Base-by-base conservation (phyloP, 208 protist genomes). In the Phytomonas serpens region DNA sequence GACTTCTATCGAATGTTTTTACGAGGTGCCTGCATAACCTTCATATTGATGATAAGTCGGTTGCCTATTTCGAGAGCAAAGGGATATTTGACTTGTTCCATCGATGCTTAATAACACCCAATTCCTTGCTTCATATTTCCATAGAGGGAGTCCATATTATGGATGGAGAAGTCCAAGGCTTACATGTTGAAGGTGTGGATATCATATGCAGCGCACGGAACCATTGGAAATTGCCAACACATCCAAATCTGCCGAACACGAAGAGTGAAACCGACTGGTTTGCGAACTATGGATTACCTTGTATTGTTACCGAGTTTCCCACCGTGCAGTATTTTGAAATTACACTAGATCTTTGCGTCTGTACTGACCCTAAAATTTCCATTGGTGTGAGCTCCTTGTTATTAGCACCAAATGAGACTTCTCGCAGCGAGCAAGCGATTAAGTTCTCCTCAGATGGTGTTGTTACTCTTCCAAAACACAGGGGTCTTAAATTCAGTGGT, bases 241-340 rank as follows among this genome's bases (percentile, higher is more conserved):
- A 66, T 13, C 13, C 52, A 16, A 36, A 19, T 37, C 31, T 61
- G 63, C 61, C 9, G 19, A 19, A 51, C 33, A 4, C 33, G 51
- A 63, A 71, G 33, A 42, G 51, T 31, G 83, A 93, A 52, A 72
- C 69, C 14, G 88, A 93, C 69, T 74, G 68, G 47, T 93, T 87
- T 79, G 77, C 85, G 27, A 89, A 87, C 74, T 83, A 87, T 72
- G 80, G 84, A 30, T 79, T 90, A 51, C 78, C 84, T 13, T 87
- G 78, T 71, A 77, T 96, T 42, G 80, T 94, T 30, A 81, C 79
- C 38, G 86, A 92, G 64, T 80, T 88, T 40, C 88, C 88, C 4
- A 88, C 94, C 30, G 89, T 89, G 77, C 81, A 91, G 42, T 94
- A 94, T 77, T 97, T 89, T 79, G 92, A 94, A 68, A 71, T 93